These are phyloP conservation scores for Anacardium occidentale DNA, from an alignment of 345 rosid species.

Conservation along the genomic window DNA sequence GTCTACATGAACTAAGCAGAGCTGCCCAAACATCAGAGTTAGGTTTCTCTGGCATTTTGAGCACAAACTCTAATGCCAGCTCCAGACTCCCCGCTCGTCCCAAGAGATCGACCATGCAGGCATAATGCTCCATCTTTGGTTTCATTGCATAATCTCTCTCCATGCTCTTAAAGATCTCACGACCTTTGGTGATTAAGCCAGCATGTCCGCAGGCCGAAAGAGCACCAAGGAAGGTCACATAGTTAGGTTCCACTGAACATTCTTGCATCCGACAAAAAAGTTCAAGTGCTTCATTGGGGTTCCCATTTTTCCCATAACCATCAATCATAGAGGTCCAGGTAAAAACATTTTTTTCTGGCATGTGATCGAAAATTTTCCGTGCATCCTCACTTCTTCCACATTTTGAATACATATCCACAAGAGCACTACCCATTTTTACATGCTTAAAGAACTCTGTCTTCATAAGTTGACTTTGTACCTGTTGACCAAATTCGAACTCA, in stretches of 20 bases:
- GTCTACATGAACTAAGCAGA: constrained; percentile 71
- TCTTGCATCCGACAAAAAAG: constrained; percentile 61
- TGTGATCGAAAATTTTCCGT: constrained; percentile 51
- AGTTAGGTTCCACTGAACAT: constrained; percentile 50
- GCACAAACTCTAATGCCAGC: constrained; percentile 62
- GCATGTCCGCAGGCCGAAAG: constrained; percentile 86
- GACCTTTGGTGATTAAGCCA: constrained; percentile 69
- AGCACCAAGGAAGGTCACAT: constrained; percentile 85
- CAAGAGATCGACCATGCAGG: constrained; percentile 88
- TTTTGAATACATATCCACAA: constrained; percentile 87
- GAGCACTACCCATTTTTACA: constrained; percentile 81
- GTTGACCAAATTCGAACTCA: constrained; percentile 60
- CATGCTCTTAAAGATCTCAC: constrained; percentile 74
- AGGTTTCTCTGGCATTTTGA: constrained; percentile 64
- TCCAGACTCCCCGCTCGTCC: constrained; percentile 74
- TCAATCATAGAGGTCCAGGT: constrained; percentile 97
- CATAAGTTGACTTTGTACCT: constrained; percentile 70
- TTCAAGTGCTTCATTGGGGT: constrained; percentile 64
- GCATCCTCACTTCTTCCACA: constrained; percentile 73
- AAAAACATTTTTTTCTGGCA: constrained; percentile 72
- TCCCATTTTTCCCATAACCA: constrained; percentile 92
- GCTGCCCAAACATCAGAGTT: constrained; percentile 91
- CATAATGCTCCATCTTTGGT: constrained; percentile 89
- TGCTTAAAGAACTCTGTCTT: constrained; percentile 48
- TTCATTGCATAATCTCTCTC: constrained; percentile 58